Percentiles rank a stretch among this genome's conserved stretches.
Evolutionary conservation across 345 rosid species (phyloP).

Genomic region (Lepidium africanum): DNA sequence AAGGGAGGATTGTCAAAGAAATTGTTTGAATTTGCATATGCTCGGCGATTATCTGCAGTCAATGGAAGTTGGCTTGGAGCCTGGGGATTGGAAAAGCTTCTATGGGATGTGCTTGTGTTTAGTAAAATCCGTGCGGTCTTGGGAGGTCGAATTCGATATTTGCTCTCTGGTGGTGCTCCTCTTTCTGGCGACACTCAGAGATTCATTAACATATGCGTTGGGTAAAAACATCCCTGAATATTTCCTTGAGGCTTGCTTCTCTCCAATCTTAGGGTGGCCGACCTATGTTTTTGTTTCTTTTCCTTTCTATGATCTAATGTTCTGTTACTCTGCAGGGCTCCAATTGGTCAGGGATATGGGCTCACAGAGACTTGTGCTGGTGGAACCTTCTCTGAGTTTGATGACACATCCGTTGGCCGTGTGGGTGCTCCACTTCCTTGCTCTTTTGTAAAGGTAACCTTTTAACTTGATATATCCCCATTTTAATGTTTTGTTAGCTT

Average conservation of each 20-base stretch:
- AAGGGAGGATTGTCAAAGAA: constrained; percentile 76
- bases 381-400: constrained; percentile 93
- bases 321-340: constrained; percentile 54
- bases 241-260: constrained; percentile 9
- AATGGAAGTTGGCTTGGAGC: constrained; percentile 97
- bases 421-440: constrained; percentile 97
- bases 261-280: neutral
- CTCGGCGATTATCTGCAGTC: constrained; percentile 84
- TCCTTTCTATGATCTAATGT: neutral
- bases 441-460: constrained; percentile 79
- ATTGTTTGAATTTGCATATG: constrained; percentile 84
- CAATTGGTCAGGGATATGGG: constrained; percentile 99
- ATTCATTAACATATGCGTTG: constrained; percentile 95
- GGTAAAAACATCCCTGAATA: constrained; percentile 46
- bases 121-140: constrained; percentile 72
- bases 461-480: neutral
- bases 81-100: constrained; percentile 76
- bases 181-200: constrained; percentile 95
- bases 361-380: constrained; percentile 99
- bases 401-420: constrained; percentile 93
- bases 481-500: neutral
- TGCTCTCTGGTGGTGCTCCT: constrained; percentile 99
- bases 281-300: neutral
- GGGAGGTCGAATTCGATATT: constrained; percentile 86
- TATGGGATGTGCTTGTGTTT: constrained; percentile 88